Base-by-base conservation (phyloP, 495 filamentous ascomycete species). In the Penicillium turbatum region DNA sequence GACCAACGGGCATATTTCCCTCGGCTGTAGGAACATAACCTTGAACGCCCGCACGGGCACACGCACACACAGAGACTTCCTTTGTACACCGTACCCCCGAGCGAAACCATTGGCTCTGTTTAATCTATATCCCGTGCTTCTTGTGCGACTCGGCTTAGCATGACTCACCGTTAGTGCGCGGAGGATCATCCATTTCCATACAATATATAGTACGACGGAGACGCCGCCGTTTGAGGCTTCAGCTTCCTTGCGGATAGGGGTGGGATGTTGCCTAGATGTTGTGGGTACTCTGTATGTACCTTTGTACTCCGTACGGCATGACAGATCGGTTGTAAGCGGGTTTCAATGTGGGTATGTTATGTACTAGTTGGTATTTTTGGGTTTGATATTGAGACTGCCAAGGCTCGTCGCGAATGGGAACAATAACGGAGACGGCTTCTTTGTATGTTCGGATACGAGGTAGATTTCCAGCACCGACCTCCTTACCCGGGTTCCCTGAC, bases 21-120 rank as follows among this genome's bases (percentile, higher is more conserved):
- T 56, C 47, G 50, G 47, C 54, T 49, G 48, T 44, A 60, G 57
- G 57, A 48, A 49, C 57, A 60, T 56, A 54, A 45, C 55, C 55
- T 58, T 58, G 48, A 35, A 39, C 34, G 13, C 17, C 37, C 48
- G 32, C 48, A 56, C 48, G 47, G 48, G 38, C 29, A 38, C 32
- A 39, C 9, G 7, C 17, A 46, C 29, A 12, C 41, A n/a, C 12
- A 12, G 34, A n/a, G 6, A 16, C 17, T 11, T 8, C 16, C 27
- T 36, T 38, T 46, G n/a, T 34, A 41, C 38, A 58, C 37, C 48
- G 40, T 32, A 16, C 24, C 26, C 41, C n/a, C 2, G 27, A 27
- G 40, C 24, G 24, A 17, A 31, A 17, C 11, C 6, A 44, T 30
- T 44, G 41, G 15, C 13, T 17, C 12, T 9, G 24, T 29, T 30